Base-by-base conservation (phyloP, 345 rosid species). In the Zanthoxylum bungeanum region DNA sequence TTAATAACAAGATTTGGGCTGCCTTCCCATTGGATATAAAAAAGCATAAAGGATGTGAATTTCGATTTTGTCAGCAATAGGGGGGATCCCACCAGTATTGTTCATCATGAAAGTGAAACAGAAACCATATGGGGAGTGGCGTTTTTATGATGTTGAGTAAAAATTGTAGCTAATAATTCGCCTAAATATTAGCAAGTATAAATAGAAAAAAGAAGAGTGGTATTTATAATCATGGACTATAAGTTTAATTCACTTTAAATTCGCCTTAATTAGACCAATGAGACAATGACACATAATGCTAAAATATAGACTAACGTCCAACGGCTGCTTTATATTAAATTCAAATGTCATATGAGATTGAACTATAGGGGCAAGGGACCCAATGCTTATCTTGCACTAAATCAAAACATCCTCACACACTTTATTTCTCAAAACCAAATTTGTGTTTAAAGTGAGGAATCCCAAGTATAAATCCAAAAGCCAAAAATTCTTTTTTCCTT, bases 391-490 rank as follows among this genome's bases (percentile, higher is more conserved):
- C 68, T 67, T 10, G 33, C 57, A 57, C 28, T 47, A n/a, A 28
- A 19, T n/a, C 30, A 67, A 25, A 47, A 21, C 34, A 5, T 55
- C 71, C 63, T 31, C 70, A 59, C 60, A 34, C 47, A 44, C 50
- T 49, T 36, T 67, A 9, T 61, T 66, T 59, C n/a, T n/a, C n/a
- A n/a, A 42, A 69, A 56, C 42, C 33, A 63, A 75, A 64, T 59
- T 70, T n/a, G 73, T 40, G 44, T 73, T 65, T 66, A 81, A 87
- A 85, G 80, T 39, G 71, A 58, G 86, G 89, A 85, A 87, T 87
- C 92, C 89, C 36, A 87, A 82, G 92, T 73, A 64, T 68, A 67
- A 79, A 40, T 79, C 80, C 69, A 71, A 84, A 85, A 73, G 86
- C 79, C 85, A 82, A 77, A 73, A 66, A 10, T 72, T n/a, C n/a